phyloP scores from a whole-genome alignment of 345 rosid species.

The Gossypium rotundifolium region DNA sequence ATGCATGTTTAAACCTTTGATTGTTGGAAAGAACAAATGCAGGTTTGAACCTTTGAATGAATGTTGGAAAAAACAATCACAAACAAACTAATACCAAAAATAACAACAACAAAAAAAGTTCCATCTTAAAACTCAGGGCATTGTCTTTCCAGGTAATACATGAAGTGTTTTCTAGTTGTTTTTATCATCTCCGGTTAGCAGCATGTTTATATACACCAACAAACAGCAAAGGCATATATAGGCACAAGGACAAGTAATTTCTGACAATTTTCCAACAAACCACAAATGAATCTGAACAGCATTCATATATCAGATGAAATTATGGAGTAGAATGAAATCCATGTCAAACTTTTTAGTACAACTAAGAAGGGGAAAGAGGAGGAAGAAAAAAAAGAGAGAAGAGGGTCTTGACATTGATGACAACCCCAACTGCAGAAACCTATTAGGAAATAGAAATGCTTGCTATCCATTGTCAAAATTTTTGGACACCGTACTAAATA shows the following conservation, averaged over 20 bases:
- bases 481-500: neutral
- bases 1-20: no score
- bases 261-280: no score
- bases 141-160: neutral
- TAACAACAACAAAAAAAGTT: no score
- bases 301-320: neutral
- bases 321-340: neutral
- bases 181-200: neutral
- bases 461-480: neutral
- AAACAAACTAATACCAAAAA: no score
- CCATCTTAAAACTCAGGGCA: neutral
- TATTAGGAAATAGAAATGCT: neutral
- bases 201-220: neutral
- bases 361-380: neutral
- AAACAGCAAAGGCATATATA: neutral
- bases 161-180: neutral
- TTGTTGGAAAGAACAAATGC: no score
- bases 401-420: no score
- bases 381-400: neutral
- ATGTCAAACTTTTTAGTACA: neutral
- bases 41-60: no score
- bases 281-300: neutral
- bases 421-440: no score
- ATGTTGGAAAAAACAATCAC: no score
- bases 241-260: neutral